Evolutionary conservation across 2,329 filamentous ascomycete genomes (phyloP).

Genomic region (Aspergillus bombycis): DNA sequence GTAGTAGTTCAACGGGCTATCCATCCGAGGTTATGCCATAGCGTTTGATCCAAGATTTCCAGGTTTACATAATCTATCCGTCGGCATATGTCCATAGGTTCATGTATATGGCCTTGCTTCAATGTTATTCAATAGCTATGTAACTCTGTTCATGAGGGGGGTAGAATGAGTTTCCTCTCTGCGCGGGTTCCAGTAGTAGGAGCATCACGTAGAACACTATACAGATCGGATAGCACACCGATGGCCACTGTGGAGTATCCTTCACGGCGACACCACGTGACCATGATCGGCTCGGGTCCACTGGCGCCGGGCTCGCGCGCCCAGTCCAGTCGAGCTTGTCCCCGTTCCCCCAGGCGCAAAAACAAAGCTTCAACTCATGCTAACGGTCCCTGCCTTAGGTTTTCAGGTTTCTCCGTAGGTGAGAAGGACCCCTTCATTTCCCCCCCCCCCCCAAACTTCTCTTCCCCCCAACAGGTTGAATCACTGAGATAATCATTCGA

Average conservation of each 20-base stretch:
- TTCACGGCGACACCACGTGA: background rate
- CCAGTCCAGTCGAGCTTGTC: background rate
- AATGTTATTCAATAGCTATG: background rate
- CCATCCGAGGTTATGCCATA: background rate
- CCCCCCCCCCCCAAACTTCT: background rate
- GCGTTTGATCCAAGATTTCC: background rate
- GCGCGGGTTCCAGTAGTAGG: background rate
- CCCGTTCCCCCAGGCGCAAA: constrained; percentile 2
- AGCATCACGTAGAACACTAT: too few relatives aligned
- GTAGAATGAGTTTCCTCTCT: background rate
- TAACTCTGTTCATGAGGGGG: background rate
- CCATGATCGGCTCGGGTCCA: background rate
- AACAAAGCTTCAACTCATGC: constrained; percentile 4
- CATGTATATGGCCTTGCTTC: background rate
- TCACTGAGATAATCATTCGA: background rate
- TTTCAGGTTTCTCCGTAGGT: background rate
- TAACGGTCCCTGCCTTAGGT: background rate
- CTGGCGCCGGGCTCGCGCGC: background rate
- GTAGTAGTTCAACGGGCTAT: background rate
- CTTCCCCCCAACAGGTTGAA: background rate
- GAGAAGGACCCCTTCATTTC: background rate
- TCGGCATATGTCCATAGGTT: background rate
- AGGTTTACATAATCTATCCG: background rate
- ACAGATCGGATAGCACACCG: too few relatives aligned
- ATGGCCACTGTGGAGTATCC: background rate